Conservation (phyloP, 1,139 yeast species). For the Diutina scorzettiae region DNA sequence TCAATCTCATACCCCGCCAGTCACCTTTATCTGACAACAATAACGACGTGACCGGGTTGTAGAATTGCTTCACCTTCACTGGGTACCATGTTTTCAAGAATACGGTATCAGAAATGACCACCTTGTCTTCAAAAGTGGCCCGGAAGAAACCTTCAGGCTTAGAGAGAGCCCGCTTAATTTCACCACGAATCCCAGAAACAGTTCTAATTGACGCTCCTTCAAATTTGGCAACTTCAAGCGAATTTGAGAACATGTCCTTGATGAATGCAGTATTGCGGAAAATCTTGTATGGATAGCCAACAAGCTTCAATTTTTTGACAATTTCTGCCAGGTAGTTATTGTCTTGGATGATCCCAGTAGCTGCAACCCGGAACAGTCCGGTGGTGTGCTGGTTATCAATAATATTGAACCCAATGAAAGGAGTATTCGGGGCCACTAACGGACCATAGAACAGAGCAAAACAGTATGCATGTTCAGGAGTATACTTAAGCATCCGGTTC, state of each 20-base stretch:
- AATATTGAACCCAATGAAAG: constrained; percentile 89
- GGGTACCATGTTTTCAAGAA: constrained; percentile 97
- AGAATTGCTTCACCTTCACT: constrained; percentile 76
- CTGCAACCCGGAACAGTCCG: constrained; percentile 88
- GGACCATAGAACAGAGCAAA: constrained; percentile 97
- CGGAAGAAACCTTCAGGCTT: constrained; percentile 96
- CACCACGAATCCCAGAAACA: constrained; percentile 96
- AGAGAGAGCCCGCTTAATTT: constrained; percentile 86
- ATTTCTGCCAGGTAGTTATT: constrained; percentile 84
- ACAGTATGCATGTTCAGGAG: constrained; percentile 97
- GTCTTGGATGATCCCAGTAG: constrained; percentile 95
- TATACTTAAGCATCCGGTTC: constrained; percentile 94
- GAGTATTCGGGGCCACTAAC: constrained; percentile 91
- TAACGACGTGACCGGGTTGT: constrained; percentile 92
- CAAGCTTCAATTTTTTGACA: constrained; percentile 89
- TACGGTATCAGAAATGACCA: constrained; percentile 79
- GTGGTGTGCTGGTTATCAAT: constrained; percentile 78
- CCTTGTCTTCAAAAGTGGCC: constrained; percentile 97
- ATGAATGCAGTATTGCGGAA: constrained; percentile 95
- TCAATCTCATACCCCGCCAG: constrained; percentile 95
- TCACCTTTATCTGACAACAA: constrained; percentile 61
- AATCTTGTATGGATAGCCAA: constrained; percentile 88
- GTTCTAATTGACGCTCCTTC: constrained; percentile 97
- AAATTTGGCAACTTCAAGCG: constrained; percentile 92
- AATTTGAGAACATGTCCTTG: constrained; percentile 88